These are phyloP conservation scores for Pleurotus tuoliensis DNA, from an alignment of 768 basidiomycete genomes.

Conservation along the genomic window DNA sequence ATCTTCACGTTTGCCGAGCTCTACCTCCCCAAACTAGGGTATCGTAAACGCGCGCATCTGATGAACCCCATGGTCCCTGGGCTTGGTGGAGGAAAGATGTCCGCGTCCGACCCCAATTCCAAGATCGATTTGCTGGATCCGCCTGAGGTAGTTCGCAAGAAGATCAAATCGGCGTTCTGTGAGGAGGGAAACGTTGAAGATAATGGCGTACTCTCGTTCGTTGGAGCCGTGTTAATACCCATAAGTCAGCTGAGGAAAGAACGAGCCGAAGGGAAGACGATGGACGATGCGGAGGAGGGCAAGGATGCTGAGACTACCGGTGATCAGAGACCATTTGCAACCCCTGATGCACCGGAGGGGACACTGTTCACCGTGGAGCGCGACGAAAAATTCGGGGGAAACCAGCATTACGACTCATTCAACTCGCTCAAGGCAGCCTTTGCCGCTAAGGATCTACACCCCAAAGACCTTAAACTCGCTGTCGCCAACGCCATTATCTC, in stretches of 20 bases:
- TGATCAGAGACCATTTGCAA: constrained; percentile 60
- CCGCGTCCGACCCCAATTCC: constrained; percentile 93
- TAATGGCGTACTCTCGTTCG: constrained; percentile 87
- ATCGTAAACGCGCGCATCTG: constrained; percentile 90
- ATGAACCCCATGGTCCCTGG: constrained; percentile 99
- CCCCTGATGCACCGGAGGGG: constrained; percentile 69
- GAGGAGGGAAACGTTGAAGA: constrained; percentile 87
- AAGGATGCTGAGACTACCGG: constrained; percentile 22
- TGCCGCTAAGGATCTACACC: constrained; percentile 73
- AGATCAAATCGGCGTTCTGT: constrained; percentile 91
- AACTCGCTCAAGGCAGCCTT: constrained; percentile 72
- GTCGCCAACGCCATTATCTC: constrained; percentile 71
- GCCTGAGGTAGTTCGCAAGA: constrained; percentile 78
- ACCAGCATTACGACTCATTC: constrained; percentile 68
- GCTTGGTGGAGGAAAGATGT: constrained; percentile 95
- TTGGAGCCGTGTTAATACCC: constrained; percentile 84
- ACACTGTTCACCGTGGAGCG: constrained; percentile 78
- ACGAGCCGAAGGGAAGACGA: constrained; percentile 43
- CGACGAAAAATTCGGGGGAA: constrained; percentile 79
- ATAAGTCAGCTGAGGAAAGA: constrained; percentile 75
- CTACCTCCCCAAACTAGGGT: constrained; percentile 91
- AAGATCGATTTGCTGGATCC: constrained; percentile 97
- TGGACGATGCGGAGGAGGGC: constrained; percentile 37
- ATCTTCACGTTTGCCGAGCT: constrained; percentile 98
- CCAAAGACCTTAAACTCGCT: constrained; percentile 81